Evolutionary conservation across 176 grass and related monocot species (phyloP).

Genomic region (Oryza officinalis): DNA sequence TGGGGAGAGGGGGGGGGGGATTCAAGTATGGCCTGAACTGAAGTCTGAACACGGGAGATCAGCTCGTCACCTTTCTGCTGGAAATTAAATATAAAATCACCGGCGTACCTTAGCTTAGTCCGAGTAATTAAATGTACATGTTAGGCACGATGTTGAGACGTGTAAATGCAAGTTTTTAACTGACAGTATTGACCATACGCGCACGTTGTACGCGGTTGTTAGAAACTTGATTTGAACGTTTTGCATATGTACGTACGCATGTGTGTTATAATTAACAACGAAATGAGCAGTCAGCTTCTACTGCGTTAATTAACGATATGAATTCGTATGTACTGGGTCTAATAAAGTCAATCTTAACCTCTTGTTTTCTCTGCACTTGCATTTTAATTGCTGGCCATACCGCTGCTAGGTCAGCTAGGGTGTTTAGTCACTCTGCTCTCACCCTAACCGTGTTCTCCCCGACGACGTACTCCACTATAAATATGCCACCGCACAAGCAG

Average conservation of each 20-base stretch:
- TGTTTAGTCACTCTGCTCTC: too few species aligned
- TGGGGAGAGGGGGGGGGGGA: too few species aligned
- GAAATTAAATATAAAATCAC: background rate
- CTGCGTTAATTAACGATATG: background rate
- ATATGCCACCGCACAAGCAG: background rate
- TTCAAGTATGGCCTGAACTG: background rate
- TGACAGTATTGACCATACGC: background rate
- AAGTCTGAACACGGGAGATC: background rate
- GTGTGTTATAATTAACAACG: background rate
- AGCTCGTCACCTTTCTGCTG: background rate
- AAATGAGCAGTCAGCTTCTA: background rate
- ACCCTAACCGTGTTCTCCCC: too few species aligned
- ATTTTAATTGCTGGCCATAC: too few species aligned
- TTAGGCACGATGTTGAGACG: background rate
- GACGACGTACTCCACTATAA: too few species aligned
- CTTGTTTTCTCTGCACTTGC: too few species aligned
- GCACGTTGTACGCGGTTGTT: background rate
- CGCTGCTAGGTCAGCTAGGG: too few species aligned
- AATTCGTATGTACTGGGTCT: background rate
- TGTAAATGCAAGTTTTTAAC: background rate
- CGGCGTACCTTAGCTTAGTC: background rate
- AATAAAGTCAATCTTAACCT: background rate
- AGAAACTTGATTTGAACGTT: background rate
- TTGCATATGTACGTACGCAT: background rate
- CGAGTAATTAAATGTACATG: background rate